These are phyloP conservation scores for Barnettozyma sp. DNA, from an alignment of 805 yeast genomes.

Conservation along the genomic window DNA sequence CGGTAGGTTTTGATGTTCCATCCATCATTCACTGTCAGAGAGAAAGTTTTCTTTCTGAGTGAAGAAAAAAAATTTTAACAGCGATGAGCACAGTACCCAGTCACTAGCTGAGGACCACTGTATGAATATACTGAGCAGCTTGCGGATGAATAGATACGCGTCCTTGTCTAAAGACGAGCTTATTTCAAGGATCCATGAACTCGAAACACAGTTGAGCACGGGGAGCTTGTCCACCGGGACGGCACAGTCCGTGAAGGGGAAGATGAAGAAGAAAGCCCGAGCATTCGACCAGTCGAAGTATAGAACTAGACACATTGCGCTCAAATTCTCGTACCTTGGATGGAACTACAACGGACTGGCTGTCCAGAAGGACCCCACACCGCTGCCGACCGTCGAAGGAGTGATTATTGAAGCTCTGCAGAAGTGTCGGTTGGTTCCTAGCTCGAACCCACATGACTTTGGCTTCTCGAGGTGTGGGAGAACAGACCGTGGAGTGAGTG, in stretches of 20 bases:
- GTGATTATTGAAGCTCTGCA: conserved; percentile 64
- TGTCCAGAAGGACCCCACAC: conserved; percentile 66
- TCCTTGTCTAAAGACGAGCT: conserved; percentile 64
- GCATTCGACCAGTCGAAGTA: conserved; percentile 59
- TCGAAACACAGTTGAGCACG: conserved; percentile 42
- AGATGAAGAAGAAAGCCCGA: conserved; percentile 22
- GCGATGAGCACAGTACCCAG: too few species aligned
- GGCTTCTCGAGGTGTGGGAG: conserved; percentile 88
- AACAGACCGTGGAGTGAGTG: conserved; percentile 95
- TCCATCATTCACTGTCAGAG: not conserved
- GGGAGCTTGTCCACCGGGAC: too few species aligned
- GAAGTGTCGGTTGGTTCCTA: conserved; percentile 57
- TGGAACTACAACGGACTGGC: conserved; percentile 95
- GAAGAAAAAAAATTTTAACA: conserved; percentile 4
- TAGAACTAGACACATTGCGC: conserved; percentile 62
- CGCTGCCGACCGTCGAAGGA: conserved; percentile 82
- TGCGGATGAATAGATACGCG: conserved; percentile 39
- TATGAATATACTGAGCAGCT: too few species aligned
- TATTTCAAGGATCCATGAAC: conserved; percentile 45
- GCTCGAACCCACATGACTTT: conserved; percentile 53
- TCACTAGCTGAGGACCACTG: too few species aligned
- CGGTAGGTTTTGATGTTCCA: too few species aligned
- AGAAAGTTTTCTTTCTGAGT: conserved; percentile 9
- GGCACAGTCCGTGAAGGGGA: not conserved
- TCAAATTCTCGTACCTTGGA: conserved; percentile 82